These are phyloP conservation scores for Ampelocalamus luodianensis DNA, from an alignment of 176 grass and related monocot genomes.

Conservation along the genomic window DNA sequence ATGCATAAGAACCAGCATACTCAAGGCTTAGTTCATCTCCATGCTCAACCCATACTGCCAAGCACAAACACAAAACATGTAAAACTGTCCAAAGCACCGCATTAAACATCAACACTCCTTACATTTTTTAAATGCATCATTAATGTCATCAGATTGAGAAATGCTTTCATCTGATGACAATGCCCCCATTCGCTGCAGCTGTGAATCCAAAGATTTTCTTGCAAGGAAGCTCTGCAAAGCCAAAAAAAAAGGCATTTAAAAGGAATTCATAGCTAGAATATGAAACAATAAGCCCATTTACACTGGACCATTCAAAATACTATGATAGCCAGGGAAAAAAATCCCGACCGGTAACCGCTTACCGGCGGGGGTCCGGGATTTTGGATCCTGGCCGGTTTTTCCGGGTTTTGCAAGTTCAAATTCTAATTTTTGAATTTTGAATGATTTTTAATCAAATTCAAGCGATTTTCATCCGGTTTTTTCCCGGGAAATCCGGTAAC, in stretches of 20 bases:
- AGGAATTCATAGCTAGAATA: slow-evolving; percentile 23
- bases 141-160: slow-evolving; percentile 60
- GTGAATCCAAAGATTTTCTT: slow-evolving; percentile 80
- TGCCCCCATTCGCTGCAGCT: slow-evolving; percentile 73
- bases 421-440: too few species aligned
- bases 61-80: slow-evolving; percentile 31
- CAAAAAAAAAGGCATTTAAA: slow-evolving; percentile 28
- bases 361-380: too few species aligned
- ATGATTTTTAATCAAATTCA: too few species aligned
- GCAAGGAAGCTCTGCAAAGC: slow-evolving; percentile 81
- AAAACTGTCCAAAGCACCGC: slow-evolving; percentile 10
- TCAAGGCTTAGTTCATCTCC: slow-evolving; percentile 97
- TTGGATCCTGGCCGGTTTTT: too few species aligned
- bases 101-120: slow-evolving; percentile 46
- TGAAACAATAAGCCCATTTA: slow-evolving; percentile 24
- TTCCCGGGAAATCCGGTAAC: too few species aligned
- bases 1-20: slow-evolving; percentile 92
- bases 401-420: too few species aligned
- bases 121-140: slow-evolving; percentile 87
- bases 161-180: slow-evolving; percentile 82
- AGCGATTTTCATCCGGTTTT: too few species aligned
- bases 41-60: slow-evolving; percentile 90
- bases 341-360: too few species aligned
- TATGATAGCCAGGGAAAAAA: too few species aligned
- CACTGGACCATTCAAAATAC: background rate